Evolutionary conservation across 2,329 filamentous ascomycete species (phyloP).

Genomic region (Aureobasidium sp.): DNA sequence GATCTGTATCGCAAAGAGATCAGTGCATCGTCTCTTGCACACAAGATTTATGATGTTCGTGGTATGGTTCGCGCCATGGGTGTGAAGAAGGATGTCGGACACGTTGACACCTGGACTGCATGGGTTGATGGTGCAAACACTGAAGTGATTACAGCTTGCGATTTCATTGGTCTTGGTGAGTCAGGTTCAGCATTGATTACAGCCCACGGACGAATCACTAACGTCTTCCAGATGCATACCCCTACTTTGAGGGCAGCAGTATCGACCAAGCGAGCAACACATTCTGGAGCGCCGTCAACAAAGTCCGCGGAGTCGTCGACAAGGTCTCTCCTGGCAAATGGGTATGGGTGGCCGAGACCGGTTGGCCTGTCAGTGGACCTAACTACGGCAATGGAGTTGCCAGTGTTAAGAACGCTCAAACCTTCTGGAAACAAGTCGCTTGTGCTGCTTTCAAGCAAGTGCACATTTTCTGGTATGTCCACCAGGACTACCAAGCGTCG

Average conservation of each 20-base stretch:
- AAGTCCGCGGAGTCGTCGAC: slow-evolving; percentile 38
- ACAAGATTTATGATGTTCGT: slow-evolving; percentile 46
- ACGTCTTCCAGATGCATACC: slow-evolving; percentile 52
- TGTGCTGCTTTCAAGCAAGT: slow-evolving; percentile 51
- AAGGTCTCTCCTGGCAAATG: slow-evolving; percentile 30
- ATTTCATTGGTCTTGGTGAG: slow-evolving; percentile 48
- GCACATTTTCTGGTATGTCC: slow-evolving; percentile 53
- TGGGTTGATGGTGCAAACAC: slow-evolving; percentile 52
- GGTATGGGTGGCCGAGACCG: slow-evolving; percentile 46
- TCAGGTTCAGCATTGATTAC: background rate
- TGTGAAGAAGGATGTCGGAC: slow-evolving; percentile 48
- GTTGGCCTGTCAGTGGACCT: slow-evolving; percentile 54
- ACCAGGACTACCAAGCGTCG: slow-evolving; percentile 46
- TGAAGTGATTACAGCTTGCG: slow-evolving; percentile 53
- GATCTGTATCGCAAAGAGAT: slow-evolving; percentile 56
- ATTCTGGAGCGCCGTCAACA: slow-evolving; percentile 42
- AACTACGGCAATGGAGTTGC: slow-evolving; percentile 50
- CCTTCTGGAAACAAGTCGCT: slow-evolving; percentile 56
- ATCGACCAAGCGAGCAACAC: slow-evolving; percentile 50
- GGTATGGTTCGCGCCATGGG: slow-evolving; percentile 45
- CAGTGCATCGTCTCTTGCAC: slow-evolving; percentile 34
- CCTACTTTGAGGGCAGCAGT: slow-evolving; percentile 56
- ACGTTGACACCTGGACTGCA: slow-evolving; percentile 61
- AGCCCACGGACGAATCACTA: background rate
- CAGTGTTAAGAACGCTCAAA: slow-evolving; percentile 52